Base-by-base conservation (phyloP, 2,329 filamentous ascomycete species). In the Trichoderma simmonsii region DNA sequence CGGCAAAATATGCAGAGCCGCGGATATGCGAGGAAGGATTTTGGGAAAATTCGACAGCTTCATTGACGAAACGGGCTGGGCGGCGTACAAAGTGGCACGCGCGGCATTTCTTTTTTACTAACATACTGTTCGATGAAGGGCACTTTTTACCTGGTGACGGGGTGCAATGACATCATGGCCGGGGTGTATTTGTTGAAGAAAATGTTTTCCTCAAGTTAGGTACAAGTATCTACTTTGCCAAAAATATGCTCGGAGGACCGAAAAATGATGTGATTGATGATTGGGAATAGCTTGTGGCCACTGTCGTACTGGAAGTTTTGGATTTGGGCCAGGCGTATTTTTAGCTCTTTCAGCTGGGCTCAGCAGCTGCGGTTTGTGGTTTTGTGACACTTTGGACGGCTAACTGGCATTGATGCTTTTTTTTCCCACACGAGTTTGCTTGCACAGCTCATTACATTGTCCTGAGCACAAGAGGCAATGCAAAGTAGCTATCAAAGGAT, bases 1-100 rank as follows among this genome's bases (percentile, higher is more conserved):
- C 30, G 56, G 36, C 36, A 11, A 60, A 60, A 18, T 28, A 7
- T 7, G 0, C n/a, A 70, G 57, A 70, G 66, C 66, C 66, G 66
- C 21, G 39, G n/a, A 70, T 70, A 70, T 70, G 66, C 66, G 66
- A 54, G n/a, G 26, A 24, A 60, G 65, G 36, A 69, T 69, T 68
- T 36, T 2, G 15, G 14, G 3, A 34, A 21, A 18, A 11, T 59
- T 32, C 8, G n/a, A 32, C 26, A 11, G 57, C 11, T 30, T 59
- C 28, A 59, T 34, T 59, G n/a, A 30, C 56, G 15, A 24, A 51
- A 51, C n/a, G 11, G 48, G 48, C 48, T 51, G 48, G 43, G 48
- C 48, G 26, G 30, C 26, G 26, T 32, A 57, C 54, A 57, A 28
- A n/a, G 15, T 28, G 54, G 54, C 54, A 57, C 54, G 54, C 54